Conservation (phyloP, 2,329 filamentous ascomycete species). For the Rutstroemia sydowiana region DNA sequence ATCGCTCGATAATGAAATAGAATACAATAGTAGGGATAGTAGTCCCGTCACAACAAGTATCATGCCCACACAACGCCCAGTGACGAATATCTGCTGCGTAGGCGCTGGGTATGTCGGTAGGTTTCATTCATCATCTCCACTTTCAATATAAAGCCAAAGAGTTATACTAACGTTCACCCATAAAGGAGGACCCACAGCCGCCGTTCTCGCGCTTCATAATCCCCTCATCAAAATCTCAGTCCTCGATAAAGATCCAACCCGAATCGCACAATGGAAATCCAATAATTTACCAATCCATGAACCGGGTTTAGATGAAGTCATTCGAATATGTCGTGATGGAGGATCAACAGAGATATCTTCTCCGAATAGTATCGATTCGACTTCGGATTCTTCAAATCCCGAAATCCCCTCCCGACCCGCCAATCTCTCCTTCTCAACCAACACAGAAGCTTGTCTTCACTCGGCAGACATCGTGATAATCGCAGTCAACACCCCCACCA, state of each 20-base stretch:
- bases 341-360: conserved; percentile 32
- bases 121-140: conserved; percentile 29
- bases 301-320: conserved; percentile 60
- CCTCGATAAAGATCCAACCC: conserved; percentile 59
- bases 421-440: conserved; percentile 69
- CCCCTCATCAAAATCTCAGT: conserved; percentile 46
- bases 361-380: conserved; percentile 26
- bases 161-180: not conserved
- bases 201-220: conserved; percentile 3
- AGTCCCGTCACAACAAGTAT: conserved; percentile 7
- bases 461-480: conserved; percentile 69
- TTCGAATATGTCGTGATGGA: conserved; percentile 56
- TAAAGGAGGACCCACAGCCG: too few species aligned
- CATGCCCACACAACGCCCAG: conserved; percentile 4
- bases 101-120: conserved; percentile 70
- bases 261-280: conserved; percentile 69
- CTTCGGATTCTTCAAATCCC: conserved; percentile 27
- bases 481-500: conserved; percentile 74
- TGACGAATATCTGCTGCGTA: conserved; percentile 63
- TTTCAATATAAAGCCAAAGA: too few species aligned
- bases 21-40: conserved; percentile 9
- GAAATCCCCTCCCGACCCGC: conserved; percentile 40
- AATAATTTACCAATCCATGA: conserved; percentile 69
- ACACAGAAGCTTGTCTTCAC: conserved; percentile 52
- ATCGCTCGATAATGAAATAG: conserved; percentile 19